phyloP scores from a whole-genome alignment of 2,329 filamentous ascomycete genomes.

The Dactylellina parvicollis region DNA sequence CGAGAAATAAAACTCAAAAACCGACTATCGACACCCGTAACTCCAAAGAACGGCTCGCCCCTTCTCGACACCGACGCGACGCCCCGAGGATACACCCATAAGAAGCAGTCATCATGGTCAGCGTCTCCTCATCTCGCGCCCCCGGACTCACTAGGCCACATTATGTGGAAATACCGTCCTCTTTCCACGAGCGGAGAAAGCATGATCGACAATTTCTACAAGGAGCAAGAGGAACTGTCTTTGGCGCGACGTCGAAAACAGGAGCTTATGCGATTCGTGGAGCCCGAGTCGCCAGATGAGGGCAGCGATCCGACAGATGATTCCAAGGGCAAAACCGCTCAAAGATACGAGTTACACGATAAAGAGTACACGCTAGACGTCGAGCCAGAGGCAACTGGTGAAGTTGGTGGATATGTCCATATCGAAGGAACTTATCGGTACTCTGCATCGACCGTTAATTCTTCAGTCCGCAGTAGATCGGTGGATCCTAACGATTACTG shows the following conservation, averaged over 20 bases:
- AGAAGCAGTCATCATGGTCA: constrained; percentile 52
- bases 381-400: constrained; percentile 16
- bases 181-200: constrained; percentile 47
- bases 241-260: constrained; percentile 36
- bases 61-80: constrained; percentile 37
- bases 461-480: constrained; percentile 49
- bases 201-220: constrained; percentile 50
- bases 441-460: constrained; percentile 46
- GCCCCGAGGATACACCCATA: constrained; percentile 37
- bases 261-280: constrained; percentile 50
- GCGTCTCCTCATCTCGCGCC: constrained; percentile 46
- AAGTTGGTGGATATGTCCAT: constrained; percentile 42
- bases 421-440: constrained; percentile 50
- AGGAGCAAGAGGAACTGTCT: constrained; percentile 47
- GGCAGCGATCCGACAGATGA: constrained; percentile 17
- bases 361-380: constrained; percentile 38
- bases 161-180: constrained; percentile 50
- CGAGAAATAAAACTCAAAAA: constrained; percentile 52
- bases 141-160: constrained; percentile 43
- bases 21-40: constrained; percentile 46
- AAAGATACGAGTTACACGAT: constrained; percentile 45
- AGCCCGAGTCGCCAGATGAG: constrained; percentile 41
- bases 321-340: constrained; percentile 20
- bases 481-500: constrained; percentile 53
- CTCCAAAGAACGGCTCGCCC: constrained; percentile 43